Conservation (phyloP, 805 yeast genomes). For the Nakazawaea sp. region DNA sequence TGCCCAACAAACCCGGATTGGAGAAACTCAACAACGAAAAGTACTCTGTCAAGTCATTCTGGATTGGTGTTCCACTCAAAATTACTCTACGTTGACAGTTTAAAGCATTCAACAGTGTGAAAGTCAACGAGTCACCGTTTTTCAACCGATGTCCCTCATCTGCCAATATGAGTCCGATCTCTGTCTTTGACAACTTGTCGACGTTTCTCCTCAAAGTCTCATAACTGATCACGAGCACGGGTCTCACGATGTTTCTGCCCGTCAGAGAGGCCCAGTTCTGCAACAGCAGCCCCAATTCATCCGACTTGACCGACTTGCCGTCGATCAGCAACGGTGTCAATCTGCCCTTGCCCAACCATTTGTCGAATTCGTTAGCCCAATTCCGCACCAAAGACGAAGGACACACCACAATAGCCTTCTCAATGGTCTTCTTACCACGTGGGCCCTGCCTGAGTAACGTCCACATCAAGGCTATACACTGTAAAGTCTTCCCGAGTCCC, state of each 20-base stretch:
- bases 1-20: slow-evolving; percentile 87
- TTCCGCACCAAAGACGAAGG: slow-evolving; percentile 91
- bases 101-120: slow-evolving; percentile 77
- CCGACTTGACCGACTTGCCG: slow-evolving; percentile 73
- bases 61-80: slow-evolving; percentile 94
- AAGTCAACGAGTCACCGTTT: slow-evolving; percentile 88
- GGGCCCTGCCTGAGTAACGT: slow-evolving; percentile 87
- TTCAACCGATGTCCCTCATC: slow-evolving; percentile 83
- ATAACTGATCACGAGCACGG: slow-evolving; percentile 89
- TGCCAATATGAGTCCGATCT: slow-evolving; percentile 80
- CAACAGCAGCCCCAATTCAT: slow-evolving; percentile 62
- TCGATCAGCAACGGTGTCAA: slow-evolving; percentile 86
- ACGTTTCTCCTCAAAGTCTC: slow-evolving; percentile 88
- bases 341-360: slow-evolving; percentile 94
- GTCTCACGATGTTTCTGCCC: slow-evolving; percentile 86
- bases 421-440: slow-evolving; percentile 72
- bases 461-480: slow-evolving; percentile 90
- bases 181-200: slow-evolving; percentile 63
- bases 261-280: slow-evolving; percentile 81
- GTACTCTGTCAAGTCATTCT: slow-evolving; percentile 90
- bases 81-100: slow-evolving; percentile 86
- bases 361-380: slow-evolving; percentile 94
- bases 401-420: slow-evolving; percentile 87
- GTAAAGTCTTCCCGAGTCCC: slow-evolving; percentile 91
- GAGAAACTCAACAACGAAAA: slow-evolving; percentile 87